Evolutionary conservation across 148 eudicot species (phyloP), one percentile per base, ranked within the genome.

Genomic region (Amaranthus hypochondriacus): DNA sequence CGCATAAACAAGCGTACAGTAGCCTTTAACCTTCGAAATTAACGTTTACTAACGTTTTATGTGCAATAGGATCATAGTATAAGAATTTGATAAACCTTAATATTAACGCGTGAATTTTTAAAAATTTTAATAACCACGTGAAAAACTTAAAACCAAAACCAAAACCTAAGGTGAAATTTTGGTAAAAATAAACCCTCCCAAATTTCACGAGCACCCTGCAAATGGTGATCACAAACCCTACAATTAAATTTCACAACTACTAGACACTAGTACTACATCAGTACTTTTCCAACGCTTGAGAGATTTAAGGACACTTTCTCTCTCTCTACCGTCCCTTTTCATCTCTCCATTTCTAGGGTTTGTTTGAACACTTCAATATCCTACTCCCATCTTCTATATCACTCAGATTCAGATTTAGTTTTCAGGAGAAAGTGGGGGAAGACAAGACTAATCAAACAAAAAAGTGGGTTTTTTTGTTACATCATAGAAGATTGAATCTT

Each of bases 281-380:
- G 39, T 28, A 28, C 2, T 28, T 28, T 28, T 28, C 39, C 0
- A 28, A 28, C 61, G 49, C 46, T 58, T 49, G 39, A 21, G 43
- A 63, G 76, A 54, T 73, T 50, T 51, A 28, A 46, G 72, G 48
- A 14, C 28, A 11, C 61, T 14, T 47, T 11, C 48, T 63, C 74
- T 54, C 68, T 70, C 70, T 54, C 74, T 55, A 42, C 61, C 39
- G 55, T 9, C 12, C 5, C 21, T 39, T 11, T 62, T 51, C 21
- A 62, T 49, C 75, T 77, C 75, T 77, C 66, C 49, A 48, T 48
- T 48, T 50, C 68, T 79, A 75, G 78, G 82, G 78, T 79, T 79
- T 79, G 53, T 79, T 79, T 79, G 53, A 46, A 7, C 39, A 55
- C 21, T 77, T 49, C 54, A 39, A 46, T 9, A 5, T 58, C 48